Evolutionary conservation across 1,284 basidiomycete species (phyloP).

Genomic region (Ustilago curta): DNA sequence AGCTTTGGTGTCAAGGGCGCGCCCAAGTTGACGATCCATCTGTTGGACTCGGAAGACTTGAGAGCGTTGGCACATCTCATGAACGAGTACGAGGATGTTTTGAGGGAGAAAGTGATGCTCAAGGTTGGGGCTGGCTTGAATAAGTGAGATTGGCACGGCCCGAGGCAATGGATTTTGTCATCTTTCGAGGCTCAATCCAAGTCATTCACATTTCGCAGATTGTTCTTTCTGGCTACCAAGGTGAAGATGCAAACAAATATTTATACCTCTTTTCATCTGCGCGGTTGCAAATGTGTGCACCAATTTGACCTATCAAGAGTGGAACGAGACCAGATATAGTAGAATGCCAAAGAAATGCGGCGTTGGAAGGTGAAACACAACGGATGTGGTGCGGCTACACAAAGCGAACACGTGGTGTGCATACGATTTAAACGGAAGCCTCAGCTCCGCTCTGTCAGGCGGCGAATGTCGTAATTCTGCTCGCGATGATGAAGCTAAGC

Average conservation of each 20-base stretch:
- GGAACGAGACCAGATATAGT: background rate
- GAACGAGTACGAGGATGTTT: constrained; percentile 83
- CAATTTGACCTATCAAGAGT: background rate
- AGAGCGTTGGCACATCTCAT: constrained; percentile 83
- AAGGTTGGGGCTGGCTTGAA: constrained; percentile 44
- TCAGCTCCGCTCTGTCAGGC: background rate
- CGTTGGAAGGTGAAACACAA: background rate
- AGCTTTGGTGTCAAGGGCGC: constrained; percentile 82
- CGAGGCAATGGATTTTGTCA: background rate
- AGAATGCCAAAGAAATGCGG: background rate
- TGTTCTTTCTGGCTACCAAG: background rate
- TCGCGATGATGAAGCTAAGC: background rate
- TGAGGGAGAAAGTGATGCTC: constrained; percentile 75
- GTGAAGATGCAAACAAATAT: background rate
- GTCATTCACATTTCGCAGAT: background rate
- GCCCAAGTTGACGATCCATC: constrained; percentile 74
- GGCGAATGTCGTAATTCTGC: no score
- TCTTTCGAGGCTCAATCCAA: background rate
- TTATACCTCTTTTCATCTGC: background rate
- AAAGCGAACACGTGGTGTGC: background rate
- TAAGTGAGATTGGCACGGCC: constrained; percentile 18
- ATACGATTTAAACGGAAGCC: background rate
- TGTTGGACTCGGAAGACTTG: constrained; percentile 86
- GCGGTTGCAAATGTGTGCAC: no score
- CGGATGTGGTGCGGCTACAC: constrained; percentile 6